These are phyloP conservation scores for Xylariales sp. DNA, from an alignment of 2,329 filamentous ascomycete species.

Conservation along the genomic window DNA sequence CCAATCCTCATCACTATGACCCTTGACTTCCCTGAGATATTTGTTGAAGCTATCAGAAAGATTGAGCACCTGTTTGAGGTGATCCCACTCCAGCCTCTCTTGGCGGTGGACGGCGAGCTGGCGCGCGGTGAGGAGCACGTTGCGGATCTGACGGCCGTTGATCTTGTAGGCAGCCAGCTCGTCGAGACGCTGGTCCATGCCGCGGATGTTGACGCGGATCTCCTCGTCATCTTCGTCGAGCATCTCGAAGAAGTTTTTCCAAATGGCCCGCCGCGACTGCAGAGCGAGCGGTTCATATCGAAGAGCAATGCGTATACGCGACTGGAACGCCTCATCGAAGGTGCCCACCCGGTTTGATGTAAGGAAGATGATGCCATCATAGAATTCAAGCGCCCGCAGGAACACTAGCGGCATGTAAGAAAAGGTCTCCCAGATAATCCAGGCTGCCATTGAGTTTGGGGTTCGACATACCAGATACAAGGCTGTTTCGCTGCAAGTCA, in stretches of 20 bases:
- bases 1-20: background rate
- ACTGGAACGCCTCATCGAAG: conserved; percentile 13
- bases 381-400: conserved; percentile 32
- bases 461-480: conserved; percentile 23
- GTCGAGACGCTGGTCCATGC: conserved; percentile 7
- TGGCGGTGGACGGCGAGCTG: conserved; percentile 11
- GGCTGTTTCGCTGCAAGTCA: conserved; percentile 28
- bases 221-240: conserved; percentile 11
- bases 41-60: background rate
- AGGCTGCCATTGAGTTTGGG: too few species aligned
- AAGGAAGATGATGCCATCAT: conserved; percentile 33
- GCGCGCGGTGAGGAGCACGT: conserved; percentile 21
- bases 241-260: conserved; percentile 12
- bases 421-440: too few species aligned
- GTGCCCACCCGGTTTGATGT: conserved; percentile 27
- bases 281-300: conserved; percentile 10
- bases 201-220: conserved; percentile 13
- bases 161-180: conserved; percentile 28
- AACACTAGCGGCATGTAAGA: too few species aligned
- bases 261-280: conserved; percentile 8
- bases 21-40: background rate
- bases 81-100: conserved; percentile 12
- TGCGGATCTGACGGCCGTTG: conserved; percentile 36
- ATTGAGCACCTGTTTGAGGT: conserved; percentile 10
- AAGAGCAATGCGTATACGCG: conserved; percentile 10